Percentiles rank a stretch among this genome's conserved stretches.
Conservation (phyloP, 2,329 filamentous ascomycete species). For the Rhinocladiella similis region DNA sequence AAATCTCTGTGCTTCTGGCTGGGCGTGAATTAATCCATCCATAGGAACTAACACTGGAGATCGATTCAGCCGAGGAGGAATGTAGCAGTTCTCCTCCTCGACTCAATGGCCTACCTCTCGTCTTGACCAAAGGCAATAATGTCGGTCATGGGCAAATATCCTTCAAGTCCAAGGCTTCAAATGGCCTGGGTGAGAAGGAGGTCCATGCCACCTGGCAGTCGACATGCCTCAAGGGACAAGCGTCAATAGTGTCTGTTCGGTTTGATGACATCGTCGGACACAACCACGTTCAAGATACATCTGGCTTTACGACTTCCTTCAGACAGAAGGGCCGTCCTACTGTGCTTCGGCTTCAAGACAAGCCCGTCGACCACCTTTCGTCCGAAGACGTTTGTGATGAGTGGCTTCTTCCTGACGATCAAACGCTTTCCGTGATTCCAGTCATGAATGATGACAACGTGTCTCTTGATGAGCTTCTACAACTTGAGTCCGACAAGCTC, state of each 20-base stretch:
- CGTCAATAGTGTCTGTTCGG: conserved; percentile 33
- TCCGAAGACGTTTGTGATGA: conserved; percentile 24
- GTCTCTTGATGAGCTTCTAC: conserved; percentile 19
- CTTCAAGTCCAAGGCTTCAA: conserved; percentile 27
- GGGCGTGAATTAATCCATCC: conserved; percentile 5
- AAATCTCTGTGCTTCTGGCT: background rate
- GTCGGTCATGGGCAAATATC: conserved; percentile 28
- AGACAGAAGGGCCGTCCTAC: conserved; percentile 31
- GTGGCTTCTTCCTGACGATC: conserved; percentile 26
- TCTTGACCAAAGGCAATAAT: conserved; percentile 6
- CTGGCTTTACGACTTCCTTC: conserved; percentile 38
- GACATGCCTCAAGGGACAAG: conserved; percentile 32
- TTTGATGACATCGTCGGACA: conserved; percentile 28
- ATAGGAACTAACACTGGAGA: conserved; percentile 33
- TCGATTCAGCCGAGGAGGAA: conserved; percentile 29
- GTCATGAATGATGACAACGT: background rate
- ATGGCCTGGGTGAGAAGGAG: conserved; percentile 20
- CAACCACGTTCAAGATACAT: conserved; percentile 20
- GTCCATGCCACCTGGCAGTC: conserved; percentile 31
- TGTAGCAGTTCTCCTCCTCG: conserved; percentile 31
- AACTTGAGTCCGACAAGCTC: conserved; percentile 31
- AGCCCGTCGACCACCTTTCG: conserved; percentile 28
- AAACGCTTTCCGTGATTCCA: conserved; percentile 11
- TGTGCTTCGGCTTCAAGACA: conserved; percentile 32
- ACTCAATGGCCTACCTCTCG: conserved; percentile 33